Conservation (phyloP, 345 rosid species). For the Citrus reticulata region DNA sequence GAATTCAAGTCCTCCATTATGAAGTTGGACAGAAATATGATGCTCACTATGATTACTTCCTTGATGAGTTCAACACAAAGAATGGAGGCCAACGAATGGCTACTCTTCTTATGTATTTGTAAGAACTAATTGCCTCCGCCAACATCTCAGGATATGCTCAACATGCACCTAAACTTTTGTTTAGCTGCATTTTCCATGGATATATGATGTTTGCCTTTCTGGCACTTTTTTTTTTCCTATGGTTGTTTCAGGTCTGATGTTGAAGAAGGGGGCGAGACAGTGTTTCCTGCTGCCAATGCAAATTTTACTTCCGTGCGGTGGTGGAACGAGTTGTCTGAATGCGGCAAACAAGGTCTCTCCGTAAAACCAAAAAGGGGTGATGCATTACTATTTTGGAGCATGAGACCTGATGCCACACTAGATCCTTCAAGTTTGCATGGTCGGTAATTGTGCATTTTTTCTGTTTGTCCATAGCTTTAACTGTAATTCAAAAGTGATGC, state of each 20-base stretch:
- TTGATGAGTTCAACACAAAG: slow-evolving; percentile 83
- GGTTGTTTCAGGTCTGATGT: slow-evolving; percentile 71
- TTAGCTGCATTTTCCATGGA: not conserved
- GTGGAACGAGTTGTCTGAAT: slow-evolving; percentile 87
- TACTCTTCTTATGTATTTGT: slow-evolving; percentile 94
- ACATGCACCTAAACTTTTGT: not conserved
- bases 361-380: slow-evolving; percentile 86
- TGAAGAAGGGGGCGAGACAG: slow-evolving; percentile 98
- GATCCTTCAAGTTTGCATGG: slow-evolving; percentile 95
- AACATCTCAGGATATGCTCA: slow-evolving; percentile 2
- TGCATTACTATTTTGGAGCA: slow-evolving; percentile 94
- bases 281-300: slow-evolving; percentile 70
- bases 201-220: slow-evolving; percentile 2
- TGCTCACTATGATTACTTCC: slow-evolving; percentile 88
- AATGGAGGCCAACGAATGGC: slow-evolving; percentile 95
- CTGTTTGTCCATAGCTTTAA: slow-evolving; percentile 1
- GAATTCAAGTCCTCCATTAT: slow-evolving; percentile 85
- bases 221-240: not conserved
- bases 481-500: slow-evolving; percentile 3
- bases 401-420: slow-evolving; percentile 81
- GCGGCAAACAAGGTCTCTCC: slow-evolving; percentile 71
- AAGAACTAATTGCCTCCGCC: slow-evolving; percentile 22
- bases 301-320: slow-evolving; percentile 64
- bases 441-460: slow-evolving; percentile 22
- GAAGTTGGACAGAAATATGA: slow-evolving; percentile 92